A percentile compares a stretch with the other conserved stretches of the same genome.
Conservation (phyloP, 2,329 filamentous ascomycete genomes). For the Fulvia fulva region DNA sequence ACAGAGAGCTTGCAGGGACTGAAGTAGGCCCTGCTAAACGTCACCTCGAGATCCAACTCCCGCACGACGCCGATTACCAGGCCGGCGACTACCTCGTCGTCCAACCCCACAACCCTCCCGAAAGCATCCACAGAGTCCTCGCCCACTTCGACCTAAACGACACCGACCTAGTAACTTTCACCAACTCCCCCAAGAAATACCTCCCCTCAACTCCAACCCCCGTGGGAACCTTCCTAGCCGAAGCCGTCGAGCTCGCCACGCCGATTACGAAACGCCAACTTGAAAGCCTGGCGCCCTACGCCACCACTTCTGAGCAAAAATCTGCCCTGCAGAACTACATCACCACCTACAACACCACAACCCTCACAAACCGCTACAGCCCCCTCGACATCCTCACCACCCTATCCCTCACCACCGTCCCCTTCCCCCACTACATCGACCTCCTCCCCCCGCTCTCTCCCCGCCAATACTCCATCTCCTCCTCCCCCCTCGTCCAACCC, state of each 20-base stretch:
- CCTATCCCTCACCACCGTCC: slow-evolving; percentile 55
- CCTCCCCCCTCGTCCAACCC: slow-evolving; percentile 17
- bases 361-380: slow-evolving; percentile 40
- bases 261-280: slow-evolving; percentile 49
- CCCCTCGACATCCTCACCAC: slow-evolving; percentile 64
- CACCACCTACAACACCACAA: slow-evolving; percentile 37
- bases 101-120: slow-evolving; percentile 48
- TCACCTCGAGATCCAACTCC: slow-evolving; percentile 41
- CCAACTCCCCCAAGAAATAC: slow-evolving; percentile 11
- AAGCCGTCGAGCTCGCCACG: slow-evolving; percentile 66
- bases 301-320: slow-evolving; percentile 1
- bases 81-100: slow-evolving; percentile 47
- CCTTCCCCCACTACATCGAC: slow-evolving; percentile 53
- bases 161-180: slow-evolving; percentile 49
- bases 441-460: slow-evolving; percentile 18
- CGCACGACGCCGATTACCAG: slow-evolving; percentile 54
- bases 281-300: slow-evolving; percentile 35
- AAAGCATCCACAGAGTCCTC: slow-evolving; percentile 59
- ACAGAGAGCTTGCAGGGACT: slow-evolving; percentile 50
- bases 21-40: slow-evolving; percentile 55
- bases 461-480: slow-evolving; percentile 27
- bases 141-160: slow-evolving; percentile 60
- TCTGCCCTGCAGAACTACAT: slow-evolving; percentile 50
- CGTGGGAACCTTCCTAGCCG: slow-evolving; percentile 42
- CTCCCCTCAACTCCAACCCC: slow-evolving; percentile 4